These are phyloP conservation scores for Solanum appendiculatum DNA, from an alignment of 257 asterid species.

Conservation along the genomic window DNA sequence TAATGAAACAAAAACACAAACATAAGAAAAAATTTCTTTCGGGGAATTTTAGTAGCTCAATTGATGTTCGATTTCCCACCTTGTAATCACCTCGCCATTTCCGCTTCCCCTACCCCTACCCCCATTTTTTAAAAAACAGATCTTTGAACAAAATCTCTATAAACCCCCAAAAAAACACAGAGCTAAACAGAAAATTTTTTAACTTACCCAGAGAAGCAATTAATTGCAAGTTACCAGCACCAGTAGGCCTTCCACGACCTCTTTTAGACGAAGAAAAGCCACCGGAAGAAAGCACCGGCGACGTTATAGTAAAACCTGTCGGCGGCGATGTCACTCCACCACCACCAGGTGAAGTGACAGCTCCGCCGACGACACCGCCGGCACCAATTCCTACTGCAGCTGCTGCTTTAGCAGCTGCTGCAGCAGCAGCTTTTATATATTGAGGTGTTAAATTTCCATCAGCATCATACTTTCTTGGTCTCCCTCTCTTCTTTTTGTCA, in stretches of 20 bases:
- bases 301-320: constrained; percentile 52
- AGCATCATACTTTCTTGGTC: constrained; percentile 82
- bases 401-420: constrained; percentile 12
- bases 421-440: constrained; percentile 18
- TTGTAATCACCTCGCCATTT: background rate
- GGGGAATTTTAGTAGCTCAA: background rate
- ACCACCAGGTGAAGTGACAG: background rate
- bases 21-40: background rate
- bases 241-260: constrained; percentile 51
- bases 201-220: constrained; percentile 64
- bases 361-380: background rate
- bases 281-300: constrained; percentile 43
- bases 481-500: constrained; percentile 69
- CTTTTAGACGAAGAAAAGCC: constrained; percentile 27
- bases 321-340: constrained; percentile 15
- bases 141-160: background rate
- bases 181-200: background rate
- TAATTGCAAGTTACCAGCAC: constrained; percentile 34
- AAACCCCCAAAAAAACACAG: background rate
- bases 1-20: background rate
- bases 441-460: constrained; percentile 68
- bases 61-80: background rate
- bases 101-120: background rate
- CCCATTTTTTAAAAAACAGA: background rate
- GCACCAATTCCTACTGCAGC: background rate